Evolutionary conservation across 306 rosid species (phyloP).

Genomic region (Gynostemma pentaphyllum): DNA sequence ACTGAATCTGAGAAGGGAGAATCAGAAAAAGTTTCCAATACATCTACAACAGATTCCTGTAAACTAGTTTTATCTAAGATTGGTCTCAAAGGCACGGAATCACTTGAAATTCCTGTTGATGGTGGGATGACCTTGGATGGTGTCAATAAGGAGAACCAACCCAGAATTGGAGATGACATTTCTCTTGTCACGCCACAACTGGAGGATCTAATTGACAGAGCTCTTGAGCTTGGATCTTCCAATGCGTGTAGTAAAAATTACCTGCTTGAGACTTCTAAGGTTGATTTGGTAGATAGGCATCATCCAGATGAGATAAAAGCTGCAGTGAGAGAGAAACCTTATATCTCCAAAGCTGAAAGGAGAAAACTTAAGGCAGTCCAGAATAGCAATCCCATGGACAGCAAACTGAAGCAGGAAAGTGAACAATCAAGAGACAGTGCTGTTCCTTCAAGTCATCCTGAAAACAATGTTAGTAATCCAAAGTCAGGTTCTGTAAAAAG

Average conservation of each 20-base stretch:
- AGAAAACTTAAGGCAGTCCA: slow-evolving; percentile 79
- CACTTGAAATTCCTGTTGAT: slow-evolving; percentile 21
- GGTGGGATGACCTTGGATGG: slow-evolving; percentile 19
- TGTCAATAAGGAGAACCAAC: slow-evolving; percentile 25
- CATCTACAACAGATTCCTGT: slow-evolving; percentile 19
- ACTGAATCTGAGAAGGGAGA: slow-evolving; percentile 60
- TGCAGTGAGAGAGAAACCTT: slow-evolving; percentile 62
- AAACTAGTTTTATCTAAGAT: slow-evolving; percentile 13
- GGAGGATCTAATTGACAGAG: slow-evolving; percentile 86
- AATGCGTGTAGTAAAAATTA: slow-evolving; percentile 36
- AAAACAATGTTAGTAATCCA: slow-evolving; percentile 36
- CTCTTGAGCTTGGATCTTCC: slow-evolving; percentile 85
- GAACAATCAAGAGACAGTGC: slow-evolving; percentile 24
- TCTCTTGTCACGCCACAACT: slow-evolving; percentile 58
- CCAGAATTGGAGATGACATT: slow-evolving; percentile 29
- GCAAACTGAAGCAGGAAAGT: slow-evolving; percentile 33
- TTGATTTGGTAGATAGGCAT: slow-evolving; percentile 30
- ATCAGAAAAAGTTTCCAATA: slow-evolving; percentile 20
- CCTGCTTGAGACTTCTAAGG: slow-evolving; percentile 33
- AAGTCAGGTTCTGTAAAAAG: slow-evolving; percentile 50
- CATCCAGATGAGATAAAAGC: slow-evolving; percentile 41
- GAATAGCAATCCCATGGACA: slow-evolving; percentile 27
- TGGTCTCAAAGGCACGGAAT: slow-evolving; percentile 23
- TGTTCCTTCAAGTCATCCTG: slow-evolving; percentile 26
- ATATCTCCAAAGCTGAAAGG: slow-evolving; percentile 87